phyloP scores from a whole-genome alignment of 1,284 basidiomycete genomes.

The Marasmius fiardii region DNA sequence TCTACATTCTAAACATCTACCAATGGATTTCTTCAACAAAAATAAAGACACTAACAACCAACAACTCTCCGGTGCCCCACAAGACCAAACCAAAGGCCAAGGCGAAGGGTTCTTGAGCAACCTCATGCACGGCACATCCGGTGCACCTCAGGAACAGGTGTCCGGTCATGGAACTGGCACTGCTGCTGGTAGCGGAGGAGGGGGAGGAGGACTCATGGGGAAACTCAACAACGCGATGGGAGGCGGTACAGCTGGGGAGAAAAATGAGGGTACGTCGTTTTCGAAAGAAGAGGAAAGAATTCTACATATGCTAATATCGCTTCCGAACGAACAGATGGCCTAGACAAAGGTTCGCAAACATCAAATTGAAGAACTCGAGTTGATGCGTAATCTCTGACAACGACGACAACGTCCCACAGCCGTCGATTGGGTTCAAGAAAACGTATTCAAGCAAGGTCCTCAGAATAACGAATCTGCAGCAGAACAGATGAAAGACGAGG shows the following conservation, averaged over 20 bases:
- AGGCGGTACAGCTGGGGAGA: conserved; percentile 15
- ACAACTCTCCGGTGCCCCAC: not conserved
- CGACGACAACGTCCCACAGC: conserved; percentile 17
- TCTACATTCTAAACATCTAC: not conserved
- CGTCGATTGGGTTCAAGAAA: conserved; percentile 38
- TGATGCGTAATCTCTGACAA: no score
- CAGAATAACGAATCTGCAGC: conserved; percentile 36
- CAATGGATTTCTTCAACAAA: not conserved
- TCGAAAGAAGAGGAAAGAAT: not conserved
- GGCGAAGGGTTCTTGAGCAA: not conserved
- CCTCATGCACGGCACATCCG: not conserved
- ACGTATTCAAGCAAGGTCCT: conserved; percentile 33
- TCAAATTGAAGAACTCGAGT: not conserved
- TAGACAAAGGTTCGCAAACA: conserved; percentile 22
- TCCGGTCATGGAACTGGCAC: not conserved
- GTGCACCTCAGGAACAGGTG: conserved; percentile 1
- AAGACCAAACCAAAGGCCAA: not conserved
- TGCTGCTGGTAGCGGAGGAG: not conserved
- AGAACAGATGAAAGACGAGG: conserved; percentile 37
- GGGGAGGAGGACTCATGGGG: conserved; percentile 16
- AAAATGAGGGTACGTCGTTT: conserved; percentile 16
- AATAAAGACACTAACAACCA: not conserved
- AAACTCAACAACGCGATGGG: conserved; percentile 15
- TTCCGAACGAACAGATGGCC: conserved; percentile 15
- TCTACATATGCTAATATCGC: not conserved